Conservation (phyloP, 768 basidiomycete species). For the Termitomyces sp. region DNA sequence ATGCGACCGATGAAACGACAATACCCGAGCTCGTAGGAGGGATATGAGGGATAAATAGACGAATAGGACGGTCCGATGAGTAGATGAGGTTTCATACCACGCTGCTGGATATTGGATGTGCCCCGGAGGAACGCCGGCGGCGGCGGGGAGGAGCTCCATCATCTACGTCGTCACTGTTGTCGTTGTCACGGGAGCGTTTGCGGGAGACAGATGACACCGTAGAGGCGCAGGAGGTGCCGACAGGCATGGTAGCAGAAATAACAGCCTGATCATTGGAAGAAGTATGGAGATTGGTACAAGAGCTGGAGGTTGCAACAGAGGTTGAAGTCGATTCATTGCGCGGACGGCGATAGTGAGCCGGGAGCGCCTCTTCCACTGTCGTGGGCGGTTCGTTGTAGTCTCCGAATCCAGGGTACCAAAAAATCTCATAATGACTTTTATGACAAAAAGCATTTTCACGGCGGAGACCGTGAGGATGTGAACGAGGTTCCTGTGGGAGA, state of each 20-base stretch:
- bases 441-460: constrained; percentile 12
- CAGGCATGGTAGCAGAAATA: background rate
- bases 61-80: background rate
- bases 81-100: background rate
- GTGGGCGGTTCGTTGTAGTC: constrained; percentile 3
- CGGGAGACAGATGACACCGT: background rate
- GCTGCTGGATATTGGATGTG: background rate
- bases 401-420: constrained; percentile 13
- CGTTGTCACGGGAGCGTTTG: background rate
- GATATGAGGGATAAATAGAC: background rate
- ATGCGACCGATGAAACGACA: background rate
- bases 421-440: constrained; percentile 12
- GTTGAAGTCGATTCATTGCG: background rate
- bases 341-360: background rate
- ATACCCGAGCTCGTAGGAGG: background rate
- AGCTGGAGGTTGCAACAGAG: background rate
- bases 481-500: constrained; percentile 1
- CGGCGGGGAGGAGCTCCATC: background rate
- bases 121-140: background rate
- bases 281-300: no score
- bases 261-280: background rate
- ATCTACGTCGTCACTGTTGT: background rate
- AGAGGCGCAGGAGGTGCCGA: background rate
- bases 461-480: constrained; percentile 4
- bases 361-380: constrained; percentile 6